Evolutionary conservation across 345 rosid species (phyloP), one percentile per base, ranked within the genome.

Genomic region (Toxicodendron radicans): DNA sequence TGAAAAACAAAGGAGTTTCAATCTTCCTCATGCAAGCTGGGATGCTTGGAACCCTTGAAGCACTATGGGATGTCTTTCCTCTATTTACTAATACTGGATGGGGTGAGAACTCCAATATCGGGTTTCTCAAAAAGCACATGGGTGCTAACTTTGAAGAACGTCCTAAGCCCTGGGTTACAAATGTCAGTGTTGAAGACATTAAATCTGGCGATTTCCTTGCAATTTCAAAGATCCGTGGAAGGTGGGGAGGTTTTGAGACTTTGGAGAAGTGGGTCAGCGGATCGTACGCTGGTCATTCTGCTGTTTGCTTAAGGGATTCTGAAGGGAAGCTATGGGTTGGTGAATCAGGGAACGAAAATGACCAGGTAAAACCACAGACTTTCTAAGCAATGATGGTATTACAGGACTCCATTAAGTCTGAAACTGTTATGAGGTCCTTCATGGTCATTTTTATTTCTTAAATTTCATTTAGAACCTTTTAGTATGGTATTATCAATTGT

Each of bases 261-360:
- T 78, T 95, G 52, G 98, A 95, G 90, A 95, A 95, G 86, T 93
- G 99, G 99, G 99, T 95, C 38, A 95, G 95, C 63, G 99, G 99
- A 75, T 83, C 99, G 33, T 95, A 91, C 85, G 99, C 98, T 79
- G 98, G 99, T 64, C 99, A 93, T 79, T 68, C 88, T 74, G 97
- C 99, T 82, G 82, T 95, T 77, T 93, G 94, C 78, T 79, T 95
- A 30, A 89, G 82, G 87, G 99, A 95, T 82, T 85, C 93, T 66
- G 88, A 91, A 76, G 99, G 99, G 73, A 93, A 90, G 82, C 79
- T 95, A 6, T 95, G 99, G 98, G 90, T 95, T 73, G 97, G 91
- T 76, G 99, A 95, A 83, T 95, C 99, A 10, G 99, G 98, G 53
- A 86, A 95, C 69, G 99, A 95, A 78, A 95, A 95, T 82, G 97